These are phyloP conservation scores for Solanum paucissectum DNA, from an alignment of 257 asterid genomes.

Conservation along the genomic window DNA sequence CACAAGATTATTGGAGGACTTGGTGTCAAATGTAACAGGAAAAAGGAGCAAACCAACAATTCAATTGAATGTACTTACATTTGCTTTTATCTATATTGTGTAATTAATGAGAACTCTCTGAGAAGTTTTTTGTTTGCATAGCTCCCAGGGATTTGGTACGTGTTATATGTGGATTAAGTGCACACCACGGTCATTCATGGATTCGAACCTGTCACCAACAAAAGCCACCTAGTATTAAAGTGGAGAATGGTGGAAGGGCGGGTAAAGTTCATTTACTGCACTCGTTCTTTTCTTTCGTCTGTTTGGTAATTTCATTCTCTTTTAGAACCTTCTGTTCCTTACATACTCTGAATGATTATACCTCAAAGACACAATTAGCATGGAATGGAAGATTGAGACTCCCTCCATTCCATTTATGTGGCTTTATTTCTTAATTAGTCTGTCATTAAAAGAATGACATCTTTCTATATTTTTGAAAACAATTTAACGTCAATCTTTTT, in stretches of 20 bases:
- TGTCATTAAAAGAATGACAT: not conserved
- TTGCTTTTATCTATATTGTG: not conserved
- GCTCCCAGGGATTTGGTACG: not conserved
- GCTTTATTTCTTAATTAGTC: not conserved
- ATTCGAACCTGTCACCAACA: not conserved
- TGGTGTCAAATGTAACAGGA: not conserved
- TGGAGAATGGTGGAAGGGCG: not conserved
- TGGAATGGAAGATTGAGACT: not conserved
- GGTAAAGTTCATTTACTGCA: not conserved
- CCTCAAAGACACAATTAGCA: not conserved
- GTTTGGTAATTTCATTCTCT: not conserved
- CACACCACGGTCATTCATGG: not conserved
- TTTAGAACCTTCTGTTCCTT: not conserved
- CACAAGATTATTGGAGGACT: constrained; percentile 48
- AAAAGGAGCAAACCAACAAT: not conserved
- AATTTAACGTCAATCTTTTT: not conserved
- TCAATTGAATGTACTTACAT: not conserved
- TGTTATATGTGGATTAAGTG: not conserved
- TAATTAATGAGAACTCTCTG: not conserved
- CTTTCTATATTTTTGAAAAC: not conserved
- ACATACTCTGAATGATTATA: not conserved
- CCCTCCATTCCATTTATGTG: not conserved
- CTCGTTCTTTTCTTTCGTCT: not conserved
- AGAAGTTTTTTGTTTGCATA: not conserved
- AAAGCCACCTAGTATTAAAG: not conserved